Evolutionary conservation across 2,329 filamentous ascomycete genomes (phyloP), one percentile per base, ranked within the genome.

Genomic region (Fusarium pseudonygamai): DNA sequence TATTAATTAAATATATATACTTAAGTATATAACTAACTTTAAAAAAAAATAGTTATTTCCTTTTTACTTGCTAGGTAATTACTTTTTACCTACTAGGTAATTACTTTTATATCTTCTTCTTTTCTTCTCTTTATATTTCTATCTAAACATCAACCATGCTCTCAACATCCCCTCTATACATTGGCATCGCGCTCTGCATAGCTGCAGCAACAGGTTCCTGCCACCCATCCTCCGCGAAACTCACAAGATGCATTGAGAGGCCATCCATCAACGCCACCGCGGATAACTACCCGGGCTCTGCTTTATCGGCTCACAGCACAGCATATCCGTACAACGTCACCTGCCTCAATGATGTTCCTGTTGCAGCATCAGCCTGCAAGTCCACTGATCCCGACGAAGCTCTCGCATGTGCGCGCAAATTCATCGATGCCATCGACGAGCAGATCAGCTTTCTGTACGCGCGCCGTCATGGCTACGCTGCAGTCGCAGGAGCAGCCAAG

Each of bases 291-390:
- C 57, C 57, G 6, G 57, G 57, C 9, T 52, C 45, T 13, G 24
- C 12, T 22, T 18, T 12, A 11, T 20, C 13, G 42, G 13, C 11
- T 26, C 15, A 52, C 11, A 39, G 14, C 13, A 34, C 36, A 6
- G 11, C 24, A 16, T 60, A 60, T 37, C 45, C 57, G 2, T 60
- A 60, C 28, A 40, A 52, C 5, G 15, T 60, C 36, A 60, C 26
- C 20, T 32, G 42, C 85, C 86, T 2, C 85, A 84, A 56, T 7
- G 20, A 36, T 9, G 62, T 72, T 18, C 69, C 69, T 5, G 69
- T 71, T 6, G 62, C 67, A 16, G n/a, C 43, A 30, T 57, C 40
- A n/a, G 40, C 40, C 4, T 61, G 59, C 49, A 61, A 24, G 22
- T 61, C 39, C 6, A 18, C 36, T 6, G 40, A 61, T n/a, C 45